Percentiles rank a stretch among this genome's conserved stretches.
Conservation (phyloP, 1,139 yeast genomes). For the Debaryomycetaceae sp. region DNA sequence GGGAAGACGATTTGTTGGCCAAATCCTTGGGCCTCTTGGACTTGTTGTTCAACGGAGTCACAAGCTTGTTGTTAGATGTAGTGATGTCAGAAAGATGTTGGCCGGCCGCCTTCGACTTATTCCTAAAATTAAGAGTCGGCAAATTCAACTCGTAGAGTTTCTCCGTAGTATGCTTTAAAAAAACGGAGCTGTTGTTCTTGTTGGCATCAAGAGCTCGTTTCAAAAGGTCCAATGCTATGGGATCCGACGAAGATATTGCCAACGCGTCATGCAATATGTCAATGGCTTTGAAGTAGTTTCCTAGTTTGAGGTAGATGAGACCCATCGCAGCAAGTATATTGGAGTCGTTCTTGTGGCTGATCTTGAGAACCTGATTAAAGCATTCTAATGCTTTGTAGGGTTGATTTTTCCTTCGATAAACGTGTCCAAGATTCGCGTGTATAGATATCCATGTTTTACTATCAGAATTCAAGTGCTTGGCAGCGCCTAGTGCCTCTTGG, state of each 20-base stretch:
- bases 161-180: slow-evolving; percentile 19
- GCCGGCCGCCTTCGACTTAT: slow-evolving; percentile 5
- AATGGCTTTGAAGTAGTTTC: slow-evolving; percentile 63
- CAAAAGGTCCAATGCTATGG: slow-evolving; percentile 78
- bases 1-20: not conserved
- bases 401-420: slow-evolving; percentile 66
- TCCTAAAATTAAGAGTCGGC: slow-evolving; percentile 16
- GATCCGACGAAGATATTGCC: slow-evolving; percentile 75
- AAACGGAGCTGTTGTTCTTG: slow-evolving; percentile 25
- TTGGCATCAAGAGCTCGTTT: slow-evolving; percentile 78
- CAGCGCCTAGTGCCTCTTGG: slow-evolving; percentile 68
- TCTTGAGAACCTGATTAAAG: slow-evolving; percentile 70
- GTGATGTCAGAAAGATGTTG: slow-evolving; percentile 8
- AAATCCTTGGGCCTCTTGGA: slow-evolving; percentile 7
- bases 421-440: slow-evolving; percentile 88
- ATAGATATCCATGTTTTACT: slow-evolving; percentile 85
- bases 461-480: slow-evolving; percentile 68
- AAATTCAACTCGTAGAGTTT: slow-evolving; percentile 15
- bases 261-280: slow-evolving; percentile 78
- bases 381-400: slow-evolving; percentile 67
- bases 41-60: slow-evolving; percentile 20
- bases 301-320: slow-evolving; percentile 69
- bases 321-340: slow-evolving; percentile 84
- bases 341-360: slow-evolving; percentile 65
- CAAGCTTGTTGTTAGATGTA: slow-evolving; percentile 8